Percentiles rank a stretch among this genome's conserved stretches.
Evolutionary conservation across 2,329 filamentous ascomycete species (phyloP).

Genomic region (Parascedosporium putredinis): DNA sequence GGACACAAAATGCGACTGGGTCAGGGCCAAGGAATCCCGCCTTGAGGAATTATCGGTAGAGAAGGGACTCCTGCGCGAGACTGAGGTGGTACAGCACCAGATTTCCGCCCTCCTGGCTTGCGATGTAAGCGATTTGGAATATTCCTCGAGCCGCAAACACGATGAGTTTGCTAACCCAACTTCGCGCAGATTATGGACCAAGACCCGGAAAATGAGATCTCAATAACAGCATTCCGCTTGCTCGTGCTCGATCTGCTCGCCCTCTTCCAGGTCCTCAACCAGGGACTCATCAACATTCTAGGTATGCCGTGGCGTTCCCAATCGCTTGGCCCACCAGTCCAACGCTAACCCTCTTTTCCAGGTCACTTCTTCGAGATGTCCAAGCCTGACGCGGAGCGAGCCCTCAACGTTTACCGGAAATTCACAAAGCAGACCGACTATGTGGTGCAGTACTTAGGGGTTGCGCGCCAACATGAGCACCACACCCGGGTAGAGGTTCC

Average conservation of each 20-base stretch:
- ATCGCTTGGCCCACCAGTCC: background rate
- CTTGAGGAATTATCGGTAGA: conserved; percentile 81
- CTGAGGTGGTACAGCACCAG: conserved; percentile 81
- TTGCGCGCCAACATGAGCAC: conserved; percentile 83
- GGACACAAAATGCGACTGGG: conserved; percentile 82
- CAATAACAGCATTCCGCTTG: conserved; percentile 82
- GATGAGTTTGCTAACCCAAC: background rate
- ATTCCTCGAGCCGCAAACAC: background rate
- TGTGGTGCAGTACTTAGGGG: conserved; percentile 79
- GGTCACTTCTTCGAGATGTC: conserved; percentile 99
- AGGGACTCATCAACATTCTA: conserved; percentile 92
- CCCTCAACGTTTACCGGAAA: conserved; percentile 81
- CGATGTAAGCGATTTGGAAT: conserved; percentile 53
- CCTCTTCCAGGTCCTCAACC: conserved; percentile 90
- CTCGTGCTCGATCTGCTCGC: conserved; percentile 82
- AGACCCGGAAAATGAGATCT: conserved; percentile 94
- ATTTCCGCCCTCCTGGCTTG: conserved; percentile 79
- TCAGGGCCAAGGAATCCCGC: conserved; percentile 68
- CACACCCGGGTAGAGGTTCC: conserved; percentile 90
- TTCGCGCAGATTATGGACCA: conserved; percentile 59
- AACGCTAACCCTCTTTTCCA: conserved; percentile 24
- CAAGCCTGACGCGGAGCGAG: conserved; percentile 80
- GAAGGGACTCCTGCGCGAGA: conserved; percentile 85
- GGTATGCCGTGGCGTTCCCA: conserved; percentile 41
- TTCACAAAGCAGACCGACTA: conserved; percentile 89